A percentile compares a stretch with the other conserved stretches of the same genome.
phyloP scores from a whole-genome alignment of 2,329 filamentous ascomycete species.

The Trichophyton simii region DNA sequence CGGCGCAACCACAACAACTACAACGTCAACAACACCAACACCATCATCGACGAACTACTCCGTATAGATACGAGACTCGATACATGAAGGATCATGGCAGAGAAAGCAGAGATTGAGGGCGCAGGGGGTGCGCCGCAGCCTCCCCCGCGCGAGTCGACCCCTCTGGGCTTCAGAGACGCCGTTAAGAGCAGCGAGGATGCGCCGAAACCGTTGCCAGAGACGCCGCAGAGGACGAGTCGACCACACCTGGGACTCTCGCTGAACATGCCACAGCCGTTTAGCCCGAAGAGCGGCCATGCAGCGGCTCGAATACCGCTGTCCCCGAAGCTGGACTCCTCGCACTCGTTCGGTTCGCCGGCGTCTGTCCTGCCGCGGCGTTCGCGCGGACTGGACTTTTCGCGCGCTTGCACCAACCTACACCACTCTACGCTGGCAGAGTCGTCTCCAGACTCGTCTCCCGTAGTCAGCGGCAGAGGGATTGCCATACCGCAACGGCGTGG shows the following conservation, averaged over 20 bases:
- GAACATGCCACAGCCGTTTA: conserved; percentile 48
- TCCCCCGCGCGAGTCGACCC: background rate
- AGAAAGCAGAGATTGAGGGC: background rate
- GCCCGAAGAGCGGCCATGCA: conserved; percentile 37
- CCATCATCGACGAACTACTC: too few relatives aligned
- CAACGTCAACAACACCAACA: too few relatives aligned
- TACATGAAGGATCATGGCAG: background rate
- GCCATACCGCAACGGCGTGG: conserved; percentile 45
- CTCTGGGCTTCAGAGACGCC: background rate
- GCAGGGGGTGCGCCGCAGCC: background rate
- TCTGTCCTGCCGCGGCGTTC: conserved; percentile 82
- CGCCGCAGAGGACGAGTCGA: conserved; percentile 57
- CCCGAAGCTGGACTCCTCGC: conserved; percentile 71
- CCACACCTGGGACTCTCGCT: conserved; percentile 53
- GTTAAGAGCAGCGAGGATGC: conserved; percentile 43
- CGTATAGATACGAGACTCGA: background rate
- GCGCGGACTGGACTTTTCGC: conserved; percentile 81
- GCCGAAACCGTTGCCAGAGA: conserved; percentile 41
- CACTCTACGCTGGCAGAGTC: conserved; percentile 88
- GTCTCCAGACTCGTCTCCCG: conserved; percentile 82
- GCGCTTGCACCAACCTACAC: conserved; percentile 85
- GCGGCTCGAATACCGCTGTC: conserved; percentile 58
- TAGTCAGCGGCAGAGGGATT: conserved; percentile 57
- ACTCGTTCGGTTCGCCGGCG: conserved; percentile 74
- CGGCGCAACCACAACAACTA: too few relatives aligned